Evolutionary conservation across 2,329 filamentous ascomycete genomes (phyloP).

Genomic region (Aschersonia sp.): DNA sequence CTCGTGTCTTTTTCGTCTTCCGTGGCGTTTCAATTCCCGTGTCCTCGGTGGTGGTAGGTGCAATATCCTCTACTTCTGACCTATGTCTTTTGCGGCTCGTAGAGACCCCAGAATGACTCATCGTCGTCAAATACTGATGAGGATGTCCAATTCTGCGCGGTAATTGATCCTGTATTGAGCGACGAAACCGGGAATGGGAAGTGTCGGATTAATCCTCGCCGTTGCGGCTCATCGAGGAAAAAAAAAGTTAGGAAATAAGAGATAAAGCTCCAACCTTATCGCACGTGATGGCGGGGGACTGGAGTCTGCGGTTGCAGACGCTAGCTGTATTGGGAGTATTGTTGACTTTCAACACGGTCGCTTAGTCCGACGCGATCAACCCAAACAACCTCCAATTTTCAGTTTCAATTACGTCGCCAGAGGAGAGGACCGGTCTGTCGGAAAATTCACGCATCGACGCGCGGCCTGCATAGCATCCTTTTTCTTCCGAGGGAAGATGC

Average conservation of each 20-base stretch:
- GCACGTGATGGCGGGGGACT: conserved; percentile 16
- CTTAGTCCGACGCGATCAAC: conserved; percentile 9
- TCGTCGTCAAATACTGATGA: no score
- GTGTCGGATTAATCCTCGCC: no score
- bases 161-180: no score
- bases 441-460: no score
- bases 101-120: no score
- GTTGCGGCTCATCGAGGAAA: neutral
- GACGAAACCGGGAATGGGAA: no score
- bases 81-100: conserved; percentile 18
- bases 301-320: conserved; percentile 4
- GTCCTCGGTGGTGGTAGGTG: conserved; percentile 15
- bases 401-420: no score
- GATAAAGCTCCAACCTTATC: conserved; percentile 12
- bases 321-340: conserved; percentile 17
- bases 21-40: conserved; percentile 16
- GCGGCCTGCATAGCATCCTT: neutral
- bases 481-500: conserved; percentile 23
- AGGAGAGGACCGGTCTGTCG: no score
- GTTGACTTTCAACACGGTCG: conserved; percentile 14
- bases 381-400: conserved; percentile 11
- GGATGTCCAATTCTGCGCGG: no score
- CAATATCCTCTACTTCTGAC: conserved; percentile 16
- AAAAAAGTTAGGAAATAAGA: neutral
- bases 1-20: conserved; percentile 38